Percentiles rank a stretch among this genome's conserved stretches.
phyloP scores from a whole-genome alignment of 2,329 filamentous ascomycete species.

The Pestalotiopsis fici region DNA sequence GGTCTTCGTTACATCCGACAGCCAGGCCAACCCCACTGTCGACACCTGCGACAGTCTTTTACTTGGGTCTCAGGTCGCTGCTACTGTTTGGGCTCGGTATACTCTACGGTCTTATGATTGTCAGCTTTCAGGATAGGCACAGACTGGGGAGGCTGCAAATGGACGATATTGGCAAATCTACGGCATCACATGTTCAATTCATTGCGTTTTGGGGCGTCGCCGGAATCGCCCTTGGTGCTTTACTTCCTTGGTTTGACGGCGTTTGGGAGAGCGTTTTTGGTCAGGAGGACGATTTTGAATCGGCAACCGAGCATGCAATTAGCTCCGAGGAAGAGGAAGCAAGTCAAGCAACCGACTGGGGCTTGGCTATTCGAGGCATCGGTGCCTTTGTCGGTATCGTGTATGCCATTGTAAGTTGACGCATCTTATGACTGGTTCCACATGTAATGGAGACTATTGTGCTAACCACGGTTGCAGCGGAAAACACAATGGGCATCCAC shows the following conservation, averaged over 20 bases:
- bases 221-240: constrained; percentile 74
- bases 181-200: constrained; percentile 62
- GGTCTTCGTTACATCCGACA: constrained; percentile 33
- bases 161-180: constrained; percentile 39
- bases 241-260: constrained; percentile 83
- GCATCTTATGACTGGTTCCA: neutral
- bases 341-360: constrained; percentile 66
- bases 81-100: constrained; percentile 80
- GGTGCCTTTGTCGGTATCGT: constrained; percentile 63
- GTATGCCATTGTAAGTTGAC: constrained; percentile 71
- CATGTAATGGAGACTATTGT: neutral
- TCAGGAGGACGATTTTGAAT: constrained; percentile 19
- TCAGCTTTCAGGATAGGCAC: constrained; percentile 73
- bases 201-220: constrained; percentile 79
- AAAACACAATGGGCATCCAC: constrained; percentile 92
- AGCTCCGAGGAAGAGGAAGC: constrained; percentile 30
- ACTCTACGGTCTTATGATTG: constrained; percentile 80
- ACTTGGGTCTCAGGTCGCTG: constrained; percentile 56
- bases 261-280: constrained; percentile 64
- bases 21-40: constrained; percentile 27
- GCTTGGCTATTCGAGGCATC: constrained; percentile 58
- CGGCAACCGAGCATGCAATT: constrained; percentile 16
- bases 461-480: constrained; percentile 53
- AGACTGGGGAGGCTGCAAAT: constrained; percentile 64
- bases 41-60: constrained; percentile 38